These are phyloP conservation scores for Bombardia bombarda DNA, from an alignment of 495 filamentous ascomycete genomes.

Conservation along the genomic window DNA sequence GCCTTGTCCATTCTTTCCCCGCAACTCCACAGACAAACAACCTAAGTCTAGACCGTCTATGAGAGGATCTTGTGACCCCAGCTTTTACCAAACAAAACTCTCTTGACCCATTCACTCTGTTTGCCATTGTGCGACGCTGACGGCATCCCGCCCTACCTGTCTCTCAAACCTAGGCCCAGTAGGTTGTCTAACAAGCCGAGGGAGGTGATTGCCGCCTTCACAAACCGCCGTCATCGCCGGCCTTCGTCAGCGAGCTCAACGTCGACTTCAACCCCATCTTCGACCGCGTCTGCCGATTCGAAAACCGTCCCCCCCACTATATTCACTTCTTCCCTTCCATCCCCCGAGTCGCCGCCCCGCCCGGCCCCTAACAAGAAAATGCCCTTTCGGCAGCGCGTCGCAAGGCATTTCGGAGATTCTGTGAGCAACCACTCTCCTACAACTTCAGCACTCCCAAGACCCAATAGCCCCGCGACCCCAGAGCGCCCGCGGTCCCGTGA, in stretches of 20 bases:
- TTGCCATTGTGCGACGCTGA: too few relatives aligned
- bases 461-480: too few relatives aligned
- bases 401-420: slow-evolving; percentile 26
- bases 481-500: too few relatives aligned
- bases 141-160: too few relatives aligned
- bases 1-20: too few relatives aligned
- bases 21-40: too few relatives aligned
- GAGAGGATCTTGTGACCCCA: too few relatives aligned
- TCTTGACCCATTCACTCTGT: too few relatives aligned
- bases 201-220: background rate
- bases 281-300: background rate
- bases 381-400: slow-evolving; percentile 26
- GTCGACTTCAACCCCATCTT: background rate
- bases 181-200: background rate
- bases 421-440: slow-evolving; percentile 13
- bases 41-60: too few relatives aligned
- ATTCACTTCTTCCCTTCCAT: background rate
- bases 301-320: background rate
- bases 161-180: too few relatives aligned
- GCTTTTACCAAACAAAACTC: too few relatives aligned
- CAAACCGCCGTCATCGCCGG: background rate
- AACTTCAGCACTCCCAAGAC: background rate
- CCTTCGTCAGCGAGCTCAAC: background rate
- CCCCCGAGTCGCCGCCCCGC: background rate
- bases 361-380: slow-evolving; percentile 10